Percentiles rank a stretch among this genome's conserved stretches.
phyloP scores from a whole-genome alignment of 331 rosid genomes.

The Saraca asoca region DNA sequence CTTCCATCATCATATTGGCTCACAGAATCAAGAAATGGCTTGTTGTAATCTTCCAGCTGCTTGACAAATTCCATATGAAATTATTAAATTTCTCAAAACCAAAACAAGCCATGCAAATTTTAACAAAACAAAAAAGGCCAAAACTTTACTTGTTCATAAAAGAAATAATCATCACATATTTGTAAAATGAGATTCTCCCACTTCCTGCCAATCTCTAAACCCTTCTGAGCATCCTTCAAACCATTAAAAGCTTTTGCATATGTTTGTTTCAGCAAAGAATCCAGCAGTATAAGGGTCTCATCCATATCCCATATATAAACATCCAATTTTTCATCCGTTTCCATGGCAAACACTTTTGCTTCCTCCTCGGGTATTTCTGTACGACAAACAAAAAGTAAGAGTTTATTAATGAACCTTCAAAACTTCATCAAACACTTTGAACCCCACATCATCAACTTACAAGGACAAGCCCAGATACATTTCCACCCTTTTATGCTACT shows the following conservation, averaged over 20 bases:
- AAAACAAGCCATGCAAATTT: slow-evolving; percentile 1
- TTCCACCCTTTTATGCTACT: background rate
- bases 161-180: slow-evolving; percentile 76
- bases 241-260: slow-evolving; percentile 75
- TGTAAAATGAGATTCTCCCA: slow-evolving; percentile 89
- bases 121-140: slow-evolving; percentile 17
- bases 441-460: background rate
- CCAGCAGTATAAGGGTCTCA: slow-evolving; percentile 86
- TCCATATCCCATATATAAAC: slow-evolving; percentile 95
- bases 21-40: slow-evolving; percentile 70
- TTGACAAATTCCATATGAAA: slow-evolving; percentile 27
- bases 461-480: background rate
- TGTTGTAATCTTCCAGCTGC: slow-evolving; percentile 81
- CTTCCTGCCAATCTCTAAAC: slow-evolving; percentile 72
- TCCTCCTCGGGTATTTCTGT: slow-evolving; percentile 49
- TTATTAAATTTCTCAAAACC: slow-evolving; percentile 25
- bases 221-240: slow-evolving; percentile 68
- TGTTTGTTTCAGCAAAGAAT: slow-evolving; percentile 75
- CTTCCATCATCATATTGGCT: slow-evolving; percentile 70
- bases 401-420: background rate
- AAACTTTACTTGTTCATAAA: slow-evolving; percentile 72
- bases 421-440: background rate
- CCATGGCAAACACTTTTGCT: slow-evolving; percentile 33
- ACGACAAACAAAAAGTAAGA: slow-evolving; percentile 12
- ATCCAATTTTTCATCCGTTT: slow-evolving; percentile 46